These are phyloP conservation scores for Cercospora zeina DNA, from an alignment of 2,329 filamentous ascomycete genomes.

Conservation along the genomic window DNA sequence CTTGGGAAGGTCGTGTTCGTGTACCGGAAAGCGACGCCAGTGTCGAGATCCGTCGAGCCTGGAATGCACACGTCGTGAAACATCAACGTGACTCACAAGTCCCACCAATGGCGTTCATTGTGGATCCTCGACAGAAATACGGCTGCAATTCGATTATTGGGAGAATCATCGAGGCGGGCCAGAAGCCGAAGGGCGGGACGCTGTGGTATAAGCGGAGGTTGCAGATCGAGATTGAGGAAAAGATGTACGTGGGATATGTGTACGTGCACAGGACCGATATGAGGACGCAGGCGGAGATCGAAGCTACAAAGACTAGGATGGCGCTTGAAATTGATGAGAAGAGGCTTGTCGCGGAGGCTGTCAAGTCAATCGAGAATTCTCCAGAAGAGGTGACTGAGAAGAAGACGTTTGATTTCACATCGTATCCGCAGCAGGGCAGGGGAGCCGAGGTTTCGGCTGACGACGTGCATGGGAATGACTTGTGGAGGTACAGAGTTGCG, in stretches of 20 bases:
- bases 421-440: neutral
- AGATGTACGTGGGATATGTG: neutral
- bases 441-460: neutral
- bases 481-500: neutral
- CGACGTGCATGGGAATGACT: constrained; percentile 3
- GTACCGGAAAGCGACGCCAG: neutral
- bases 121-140: neutral
- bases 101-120: neutral
- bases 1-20: constrained; percentile 37
- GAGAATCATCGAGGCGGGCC: neutral
- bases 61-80: neutral
- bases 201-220: constrained; percentile 9
- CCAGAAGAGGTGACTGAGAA: neutral
- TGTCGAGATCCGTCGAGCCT: constrained; percentile 7
- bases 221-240: neutral
- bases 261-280: neutral
- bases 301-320: neutral
- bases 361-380: neutral
- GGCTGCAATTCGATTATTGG: neutral
- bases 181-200: neutral
- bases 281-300: neutral
- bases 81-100: neutral
- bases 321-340: neutral
- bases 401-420: constrained; percentile 7
- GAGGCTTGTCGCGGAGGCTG: neutral